Conservation (phyloP, 208 protist species). For the Acanthamoeba lugdunensis region DNA sequence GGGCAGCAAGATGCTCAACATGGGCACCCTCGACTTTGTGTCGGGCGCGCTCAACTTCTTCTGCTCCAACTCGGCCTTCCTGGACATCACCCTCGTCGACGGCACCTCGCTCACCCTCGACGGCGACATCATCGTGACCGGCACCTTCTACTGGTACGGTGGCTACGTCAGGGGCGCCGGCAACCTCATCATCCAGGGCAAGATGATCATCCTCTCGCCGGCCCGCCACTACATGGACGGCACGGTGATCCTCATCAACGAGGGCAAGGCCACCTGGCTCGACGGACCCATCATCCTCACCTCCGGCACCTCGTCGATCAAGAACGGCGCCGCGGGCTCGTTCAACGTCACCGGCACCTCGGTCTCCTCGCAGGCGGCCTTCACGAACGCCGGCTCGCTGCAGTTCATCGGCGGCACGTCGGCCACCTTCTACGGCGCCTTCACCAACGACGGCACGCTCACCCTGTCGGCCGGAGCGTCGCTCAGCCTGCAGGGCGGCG, state of each 20-base stretch:
- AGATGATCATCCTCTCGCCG: constrained; percentile 62
- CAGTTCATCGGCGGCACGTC: constrained; percentile 3
- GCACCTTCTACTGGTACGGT: constrained; percentile 72
- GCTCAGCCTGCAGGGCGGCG: background rate
- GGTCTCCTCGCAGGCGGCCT: constrained; percentile 50
- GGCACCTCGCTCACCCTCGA: constrained; percentile 69
- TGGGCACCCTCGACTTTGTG: constrained; percentile 68
- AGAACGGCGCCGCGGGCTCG: constrained; percentile 10
- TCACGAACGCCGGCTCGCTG: constrained; percentile 5
- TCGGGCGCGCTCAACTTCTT: constrained; percentile 65
- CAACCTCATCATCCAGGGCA: constrained; percentile 54
- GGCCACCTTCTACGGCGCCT: constrained; percentile 17
- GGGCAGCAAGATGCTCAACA: constrained; percentile 61
- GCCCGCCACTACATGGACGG: constrained; percentile 65
- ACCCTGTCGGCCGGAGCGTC: background rate
- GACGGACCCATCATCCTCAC: constrained; percentile 43
- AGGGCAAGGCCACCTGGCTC: constrained; percentile 48
- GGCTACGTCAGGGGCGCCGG: constrained; percentile 70
- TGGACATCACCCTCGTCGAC: constrained; percentile 60
- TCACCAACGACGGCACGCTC: constrained; percentile 36
- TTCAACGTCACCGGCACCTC: constrained; percentile 43
- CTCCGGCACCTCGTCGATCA: constrained; percentile 12
- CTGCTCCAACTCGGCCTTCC: constrained; percentile 66
- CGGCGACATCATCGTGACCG: constrained; percentile 69
- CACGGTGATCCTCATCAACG: constrained; percentile 55